These are phyloP conservation scores for Salix dunnii DNA, from an alignment of 345 rosid genomes.

Conservation along the genomic window DNA sequence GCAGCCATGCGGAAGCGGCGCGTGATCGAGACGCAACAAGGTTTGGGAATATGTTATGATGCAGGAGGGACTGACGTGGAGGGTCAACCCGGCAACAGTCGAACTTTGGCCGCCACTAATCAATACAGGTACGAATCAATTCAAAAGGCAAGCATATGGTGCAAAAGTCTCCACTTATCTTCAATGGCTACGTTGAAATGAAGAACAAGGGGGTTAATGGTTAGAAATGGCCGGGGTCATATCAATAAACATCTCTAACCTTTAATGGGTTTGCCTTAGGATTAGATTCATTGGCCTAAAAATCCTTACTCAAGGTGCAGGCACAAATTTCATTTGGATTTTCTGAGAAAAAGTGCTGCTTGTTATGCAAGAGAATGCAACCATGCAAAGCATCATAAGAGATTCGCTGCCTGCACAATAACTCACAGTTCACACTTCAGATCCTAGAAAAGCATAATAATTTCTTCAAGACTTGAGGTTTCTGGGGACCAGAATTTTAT, in stretches of 20 bases:
- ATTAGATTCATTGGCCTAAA: neutral
- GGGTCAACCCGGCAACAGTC: conserved; percentile 14
- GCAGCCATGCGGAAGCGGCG: conserved; percentile 65
- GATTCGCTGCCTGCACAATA: neutral
- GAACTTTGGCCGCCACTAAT: conserved; percentile 41
- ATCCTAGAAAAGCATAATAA: neutral
- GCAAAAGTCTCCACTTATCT: neutral
- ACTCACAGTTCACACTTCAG: neutral
- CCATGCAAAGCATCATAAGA: neutral
- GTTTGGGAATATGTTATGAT: conserved; percentile 29
- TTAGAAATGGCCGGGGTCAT: neutral
- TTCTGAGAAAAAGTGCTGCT: neutral
- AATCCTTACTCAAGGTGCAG: neutral
- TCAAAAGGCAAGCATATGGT: neutral
- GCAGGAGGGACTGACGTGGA: conserved; percentile 6
- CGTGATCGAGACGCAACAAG: conserved; percentile 35
- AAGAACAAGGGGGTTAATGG: neutral
- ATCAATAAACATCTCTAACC: neutral
- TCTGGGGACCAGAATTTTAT: too few relatives aligned
- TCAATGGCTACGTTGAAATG: neutral
- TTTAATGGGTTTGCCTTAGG: neutral
- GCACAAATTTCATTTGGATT: neutral
- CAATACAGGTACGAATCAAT: conserved; percentile 55
- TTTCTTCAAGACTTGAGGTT: neutral
- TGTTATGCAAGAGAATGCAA: neutral